Base-by-base conservation (phyloP, 1,139 yeast species). In the Protomyces inundatus region DNA sequence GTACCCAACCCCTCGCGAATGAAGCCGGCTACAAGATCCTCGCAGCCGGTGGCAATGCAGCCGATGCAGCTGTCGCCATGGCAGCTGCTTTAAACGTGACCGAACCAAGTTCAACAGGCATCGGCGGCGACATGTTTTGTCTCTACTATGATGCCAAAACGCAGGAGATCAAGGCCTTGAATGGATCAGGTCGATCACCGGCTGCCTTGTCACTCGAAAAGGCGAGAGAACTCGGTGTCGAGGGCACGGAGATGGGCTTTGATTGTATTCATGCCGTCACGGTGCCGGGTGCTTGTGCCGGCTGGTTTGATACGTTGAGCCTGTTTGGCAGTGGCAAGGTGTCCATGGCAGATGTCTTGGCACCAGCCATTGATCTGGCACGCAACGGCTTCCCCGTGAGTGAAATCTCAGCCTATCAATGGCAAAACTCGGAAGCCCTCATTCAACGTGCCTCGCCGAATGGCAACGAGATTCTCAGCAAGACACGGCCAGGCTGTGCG, bases 101-200 rank as follows among this genome's bases (percentile, higher is more conserved):
- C 3, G 96, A 88, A 71, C 95, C 95, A 0, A 81, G 82, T 39
- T 85, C 89, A 67, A 88, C 93, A 0, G 95, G 95, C 12, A 81
- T 88, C 64, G 96, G 95, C 2, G 95, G 95, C 39, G 96, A 88
- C 72, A 85, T 88, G 67, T 88, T 87, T 76, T 83, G 85, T 1
- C 75, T 88, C 58, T 85, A 79, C 71, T 86, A 85, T 73, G 80
- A 83, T 54, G 79, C 80, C 45, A 70, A 75, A 42, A 77, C 81
- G 33, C 78, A 80, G 64, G 76, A 78, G 65, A 88, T 87, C 0
- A 76, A 78, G 65, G 95, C 93, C 0, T 71, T 88, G 68, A 88
- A 88, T 73, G 96, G 93, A 3, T 83, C 89, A 50, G 96, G 96
- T 6, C 79, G 88, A 65, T 79, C 91, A 1, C 87, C 93, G 1